Evolutionary conservation across 2,329 filamentous ascomycete genomes (phyloP), one percentile per base, ranked within the genome.

Genomic region (Tolypocladium tundrense): DNA sequence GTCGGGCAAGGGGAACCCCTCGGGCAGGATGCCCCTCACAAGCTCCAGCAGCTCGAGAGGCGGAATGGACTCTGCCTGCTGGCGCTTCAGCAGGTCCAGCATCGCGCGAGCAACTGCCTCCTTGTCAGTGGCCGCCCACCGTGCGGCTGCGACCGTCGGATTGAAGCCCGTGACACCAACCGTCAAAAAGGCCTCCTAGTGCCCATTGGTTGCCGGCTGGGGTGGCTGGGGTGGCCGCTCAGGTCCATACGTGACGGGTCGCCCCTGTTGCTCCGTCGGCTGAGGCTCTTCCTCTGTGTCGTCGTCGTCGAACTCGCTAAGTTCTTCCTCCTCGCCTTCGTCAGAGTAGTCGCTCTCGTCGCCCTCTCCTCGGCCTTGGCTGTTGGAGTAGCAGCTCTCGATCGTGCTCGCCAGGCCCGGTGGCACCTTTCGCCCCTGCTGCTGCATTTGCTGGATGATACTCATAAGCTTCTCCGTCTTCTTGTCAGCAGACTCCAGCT

Each of bases 361-460:
- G 33, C 77, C 81, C 54, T 82, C 81, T 41, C 75, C 75, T 55
- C 77, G 75, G 50, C 75, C 75, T 60, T 76, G 73, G 60, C 71
- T 75, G 64, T 80, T 80, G 37, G 83, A 80, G 63, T 87, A 85
- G 72, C 70, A 79, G 68, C 68, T 82, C 70, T 84, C 86, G 62
- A 83, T 77, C 63, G 82, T 83, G 62, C 77, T 80, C 58, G 77
- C 81, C 75, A 83, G 78, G 59, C 84, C 86, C 59, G 88, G 82
- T 4, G 83, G 80, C 56, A 86, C 82, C 57, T 91, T 91, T 60
- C 93, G 86, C 19, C 93, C 92, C 68, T 97, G 92, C 63, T 90
- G 89, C 73, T 97, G 93, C 91, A 97, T 96, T 67, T 91, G 90
- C 61, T 94, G 89, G 74, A 96, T 96, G 67, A 97, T 89, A 70